Percentiles rank a stretch among this genome's conserved stretches.
These are phyloP conservation scores for Arthroderma uncinatum DNA, from an alignment of 2,329 filamentous ascomycete genomes.

Conservation along the genomic window DNA sequence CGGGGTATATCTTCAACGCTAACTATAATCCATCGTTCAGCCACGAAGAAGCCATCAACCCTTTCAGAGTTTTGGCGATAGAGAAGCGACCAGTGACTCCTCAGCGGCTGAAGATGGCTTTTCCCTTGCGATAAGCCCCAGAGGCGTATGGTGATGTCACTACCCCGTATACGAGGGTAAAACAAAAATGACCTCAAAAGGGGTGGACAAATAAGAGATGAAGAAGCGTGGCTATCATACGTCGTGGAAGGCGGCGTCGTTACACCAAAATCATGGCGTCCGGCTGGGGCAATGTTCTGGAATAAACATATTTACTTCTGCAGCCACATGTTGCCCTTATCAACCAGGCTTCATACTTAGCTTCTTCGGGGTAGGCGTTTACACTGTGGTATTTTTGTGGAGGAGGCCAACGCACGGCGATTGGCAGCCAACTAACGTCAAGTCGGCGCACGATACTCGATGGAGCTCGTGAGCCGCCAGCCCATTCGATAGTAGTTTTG, in stretches of 20 bases:
- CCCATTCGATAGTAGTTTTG: background rate
- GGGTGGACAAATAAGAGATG: background rate
- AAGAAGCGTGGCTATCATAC: background rate
- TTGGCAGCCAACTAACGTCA: background rate
- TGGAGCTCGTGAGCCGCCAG: background rate
- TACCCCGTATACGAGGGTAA: background rate
- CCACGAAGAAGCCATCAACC: background rate
- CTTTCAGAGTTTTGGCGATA: background rate
- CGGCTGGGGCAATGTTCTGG: background rate
- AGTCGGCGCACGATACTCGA: background rate
- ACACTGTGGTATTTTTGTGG: background rate
- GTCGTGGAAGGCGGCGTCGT: background rate
- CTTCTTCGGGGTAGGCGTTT: background rate
- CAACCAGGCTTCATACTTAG: background rate
- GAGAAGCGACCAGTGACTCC: background rate
- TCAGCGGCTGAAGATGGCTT: background rate
- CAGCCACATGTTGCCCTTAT: background rate
- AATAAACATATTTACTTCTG: background rate
- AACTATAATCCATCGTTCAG: background rate
- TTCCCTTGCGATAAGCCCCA: background rate
- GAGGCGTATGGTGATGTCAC: background rate
- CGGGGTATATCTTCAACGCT: background rate
- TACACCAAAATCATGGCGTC: background rate
- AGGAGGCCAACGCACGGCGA: background rate
- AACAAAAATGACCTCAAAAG: background rate